A percentile compares a stretch with the other conserved stretches of the same genome.
phyloP scores from a whole-genome alignment of 2,329 filamentous ascomycete genomes.

The Paecilomyces sp. region DNA sequence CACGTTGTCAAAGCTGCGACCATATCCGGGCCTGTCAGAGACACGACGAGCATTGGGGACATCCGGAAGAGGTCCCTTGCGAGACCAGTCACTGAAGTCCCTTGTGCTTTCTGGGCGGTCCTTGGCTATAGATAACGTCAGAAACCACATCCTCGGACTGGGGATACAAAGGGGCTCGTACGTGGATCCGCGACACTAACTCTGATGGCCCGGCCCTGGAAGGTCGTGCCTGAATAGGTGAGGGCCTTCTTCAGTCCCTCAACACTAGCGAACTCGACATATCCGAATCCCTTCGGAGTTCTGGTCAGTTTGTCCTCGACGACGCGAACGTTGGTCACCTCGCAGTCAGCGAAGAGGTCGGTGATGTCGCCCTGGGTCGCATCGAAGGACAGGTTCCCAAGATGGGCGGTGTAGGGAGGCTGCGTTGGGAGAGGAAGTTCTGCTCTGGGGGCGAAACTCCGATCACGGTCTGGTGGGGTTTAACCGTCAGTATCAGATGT shows the following conservation, averaged over 20 bases:
- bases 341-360: constrained; percentile 78
- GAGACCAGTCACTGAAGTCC: constrained; percentile 84
- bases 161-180: constrained; percentile 47
- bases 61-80: constrained; percentile 81
- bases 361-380: constrained; percentile 74
- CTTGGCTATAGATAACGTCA: constrained; percentile 60
- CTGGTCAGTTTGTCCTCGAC: constrained; percentile 93
- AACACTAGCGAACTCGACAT: constrained; percentile 83
- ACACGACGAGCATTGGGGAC: constrained; percentile 53
- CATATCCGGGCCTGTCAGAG: constrained; percentile 50
- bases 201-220: constrained; percentile 83
- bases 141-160: neutral
- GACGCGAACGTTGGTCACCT: constrained; percentile 85
- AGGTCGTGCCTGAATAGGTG: constrained; percentile 68
- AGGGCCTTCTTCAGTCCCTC: constrained; percentile 91
- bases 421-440: constrained; percentile 79
- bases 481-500: constrained; percentile 5
- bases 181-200: constrained; percentile 96
- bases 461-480: constrained; percentile 24
- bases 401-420: constrained; percentile 90
- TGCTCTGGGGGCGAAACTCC: constrained; percentile 48
- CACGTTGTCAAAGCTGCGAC: constrained; percentile 47
- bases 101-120: constrained; percentile 67
- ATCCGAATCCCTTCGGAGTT: constrained; percentile 96
- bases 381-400: constrained; percentile 96